Base-by-base conservation (phyloP, 495 filamentous ascomycete species). In the Penicillium alfredii region DNA sequence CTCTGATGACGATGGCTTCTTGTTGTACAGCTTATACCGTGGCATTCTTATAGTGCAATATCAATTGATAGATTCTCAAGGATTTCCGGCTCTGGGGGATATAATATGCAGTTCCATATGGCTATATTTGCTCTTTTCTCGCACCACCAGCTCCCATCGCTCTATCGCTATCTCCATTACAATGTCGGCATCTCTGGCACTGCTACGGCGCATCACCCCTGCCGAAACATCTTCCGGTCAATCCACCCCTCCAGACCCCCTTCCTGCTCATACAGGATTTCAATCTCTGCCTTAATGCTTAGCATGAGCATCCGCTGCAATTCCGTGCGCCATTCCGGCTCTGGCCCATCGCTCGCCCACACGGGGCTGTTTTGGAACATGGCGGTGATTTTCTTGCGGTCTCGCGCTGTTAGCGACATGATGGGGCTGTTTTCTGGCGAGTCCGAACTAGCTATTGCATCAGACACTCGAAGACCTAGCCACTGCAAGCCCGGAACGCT, bases 241-340 rank as follows among this genome's bases (percentile, higher is more conserved):
- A 92, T 63, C 85, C 86, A 89, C 1, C 51, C 37, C 10, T 75
- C 73, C 22, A 92, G 53, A 9, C 79, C 73, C 5, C 61, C 66
- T 0, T 71, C 70, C 16, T 61, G 55, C 12, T 76, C 66, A 40
- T 86, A 86, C 35, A 95, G 64, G 6, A 84, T 69, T 63, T 98
- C 86, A 42, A 92, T 90, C 61, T 98, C 92, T 2, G 82, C 86
- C 55, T 98, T 98, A 33, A 86, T 41, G 47, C 85, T 84, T 33
- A 94, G 52, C 66, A 94, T 76, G 30, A 97, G 56, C 88, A 97
- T 96, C 4, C 72, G 58, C 61, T 94, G 90, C 45, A 97, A 51
- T 49, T 92, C 86, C 8, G 55, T 50, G 28, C 74, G 69, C 64
- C 79, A 80, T 18, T 74, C 70, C 1, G 35, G 37, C 47, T 80